Evolutionary conservation across 2,329 filamentous ascomycete species (phyloP).

Genomic region (Ambrosiella beaveri): DNA sequence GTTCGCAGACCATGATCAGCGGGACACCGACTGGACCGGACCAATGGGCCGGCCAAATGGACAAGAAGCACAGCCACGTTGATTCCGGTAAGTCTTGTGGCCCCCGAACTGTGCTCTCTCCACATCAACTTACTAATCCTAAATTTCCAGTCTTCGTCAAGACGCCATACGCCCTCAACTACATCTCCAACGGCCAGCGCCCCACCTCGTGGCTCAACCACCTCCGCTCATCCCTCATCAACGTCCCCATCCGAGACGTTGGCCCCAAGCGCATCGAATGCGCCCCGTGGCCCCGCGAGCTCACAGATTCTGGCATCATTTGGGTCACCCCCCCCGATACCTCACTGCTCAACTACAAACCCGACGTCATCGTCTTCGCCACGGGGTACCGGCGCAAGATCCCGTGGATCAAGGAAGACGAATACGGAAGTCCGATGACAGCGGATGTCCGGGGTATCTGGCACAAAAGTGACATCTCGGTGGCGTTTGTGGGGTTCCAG

Average conservation of each 20-base stretch:
- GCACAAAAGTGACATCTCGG: constrained; percentile 20
- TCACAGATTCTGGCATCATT: constrained; percentile 23
- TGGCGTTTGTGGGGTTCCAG: constrained; percentile 31
- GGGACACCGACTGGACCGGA: constrained; percentile 29
- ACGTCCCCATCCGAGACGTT: constrained; percentile 24
- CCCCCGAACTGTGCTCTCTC: background rate
- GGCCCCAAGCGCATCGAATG: constrained; percentile 26
- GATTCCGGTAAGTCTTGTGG: constrained; percentile 19
- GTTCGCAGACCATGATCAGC: constrained; percentile 26
- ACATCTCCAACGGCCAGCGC: constrained; percentile 24
- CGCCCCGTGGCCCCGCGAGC: constrained; percentile 24
- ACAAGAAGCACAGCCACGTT: constrained; percentile 21
- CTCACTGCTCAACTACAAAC: constrained; percentile 17
- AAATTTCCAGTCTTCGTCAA: constrained; percentile 25
- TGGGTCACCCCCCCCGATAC: background rate
- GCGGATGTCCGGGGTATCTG: constrained; percentile 38
- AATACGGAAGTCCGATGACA: constrained; percentile 28
- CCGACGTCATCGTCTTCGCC: constrained; percentile 29
- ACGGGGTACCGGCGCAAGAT: constrained; percentile 30
- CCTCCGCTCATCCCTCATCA: constrained; percentile 23
- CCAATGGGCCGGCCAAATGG: constrained; percentile 31
- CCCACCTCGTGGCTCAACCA: constrained; percentile 20
- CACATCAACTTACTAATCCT: background rate
- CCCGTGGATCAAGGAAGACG: constrained; percentile 21
- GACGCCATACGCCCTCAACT: constrained; percentile 26